A percentile compares a stretch with the other conserved stretches of the same genome.
phyloP scores from a whole-genome alignment of 768 basidiomycete genomes.

The Russula dissimulans region DNA sequence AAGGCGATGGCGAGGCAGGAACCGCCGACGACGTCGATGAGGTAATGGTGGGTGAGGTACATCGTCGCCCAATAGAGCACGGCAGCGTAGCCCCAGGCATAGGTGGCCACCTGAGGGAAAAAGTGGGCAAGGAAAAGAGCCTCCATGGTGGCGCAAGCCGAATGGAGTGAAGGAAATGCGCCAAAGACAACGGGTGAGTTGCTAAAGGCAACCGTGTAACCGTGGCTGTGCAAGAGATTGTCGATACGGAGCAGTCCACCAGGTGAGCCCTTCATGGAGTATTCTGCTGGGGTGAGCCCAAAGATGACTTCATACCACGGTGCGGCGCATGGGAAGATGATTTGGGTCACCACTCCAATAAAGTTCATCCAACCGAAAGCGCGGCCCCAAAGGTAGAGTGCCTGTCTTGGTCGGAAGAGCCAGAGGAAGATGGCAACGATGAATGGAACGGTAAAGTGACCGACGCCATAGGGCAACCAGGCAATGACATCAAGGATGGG shows the following conservation, averaged over 20 bases:
- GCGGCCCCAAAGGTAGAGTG: constrained; percentile 74
- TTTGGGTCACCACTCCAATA: constrained; percentile 77
- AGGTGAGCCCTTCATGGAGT: constrained; percentile 84
- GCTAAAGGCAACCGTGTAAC: constrained; percentile 75
- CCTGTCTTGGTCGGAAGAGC: constrained; percentile 78
- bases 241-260: constrained; percentile 93
- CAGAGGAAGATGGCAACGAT: constrained; percentile 78
- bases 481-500: constrained; percentile 87
- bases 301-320: constrained; percentile 98
- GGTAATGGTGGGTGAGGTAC: constrained; percentile 98
- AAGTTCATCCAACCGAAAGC: constrained; percentile 93
- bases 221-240: constrained; percentile 62
- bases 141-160: constrained; percentile 83
- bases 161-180: constrained; percentile 91
- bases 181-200: constrained; percentile 92
- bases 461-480: constrained; percentile 95
- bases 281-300: constrained; percentile 91
- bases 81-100: constrained; percentile 75
- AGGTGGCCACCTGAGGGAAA: constrained; percentile 64
- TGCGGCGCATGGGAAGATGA: constrained; percentile 84
- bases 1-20: constrained; percentile 79
- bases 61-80: constrained; percentile 97
- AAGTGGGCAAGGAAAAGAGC: constrained; percentile 93
- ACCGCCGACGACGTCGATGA: constrained; percentile 94
- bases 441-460: constrained; percentile 84